A percentile compares a stretch with the other conserved stretches of the same genome.
These are phyloP conservation scores for Glycine soja DNA, from an alignment of 306 rosid species.

Conservation along the genomic window DNA sequence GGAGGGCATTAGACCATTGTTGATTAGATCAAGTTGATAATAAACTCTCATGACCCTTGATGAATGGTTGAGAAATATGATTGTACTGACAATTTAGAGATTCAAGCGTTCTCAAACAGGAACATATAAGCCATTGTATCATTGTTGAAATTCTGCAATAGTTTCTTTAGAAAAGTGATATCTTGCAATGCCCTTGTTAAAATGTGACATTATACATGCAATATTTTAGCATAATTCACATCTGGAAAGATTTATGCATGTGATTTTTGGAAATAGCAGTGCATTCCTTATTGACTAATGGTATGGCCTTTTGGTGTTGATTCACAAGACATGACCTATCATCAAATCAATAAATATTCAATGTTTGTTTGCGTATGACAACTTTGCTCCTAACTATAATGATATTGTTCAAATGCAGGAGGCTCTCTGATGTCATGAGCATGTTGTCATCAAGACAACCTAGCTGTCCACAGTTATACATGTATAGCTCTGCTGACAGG, in stretches of 20 bases:
- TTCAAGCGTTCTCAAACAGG: neutral
- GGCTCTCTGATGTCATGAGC: conserved; percentile 86
- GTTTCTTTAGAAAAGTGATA: conserved; percentile 23
- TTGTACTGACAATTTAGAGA: neutral
- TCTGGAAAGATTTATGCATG: conserved; percentile 27
- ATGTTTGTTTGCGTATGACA: neutral
- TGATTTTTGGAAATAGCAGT: neutral
- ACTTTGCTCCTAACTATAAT: neutral
- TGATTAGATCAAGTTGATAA: conserved; percentile 30
- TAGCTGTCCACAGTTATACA: conserved; percentile 87
- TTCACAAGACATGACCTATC: conserved; percentile 7
- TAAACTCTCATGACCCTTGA: conserved; percentile 16
- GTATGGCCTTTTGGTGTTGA: conserved; percentile 1
- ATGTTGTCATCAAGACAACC: conserved; percentile 81
- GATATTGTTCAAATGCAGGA: conserved; percentile 62
- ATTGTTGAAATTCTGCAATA: conserved; percentile 6
- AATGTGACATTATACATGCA: neutral
- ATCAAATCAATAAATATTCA: neutral
- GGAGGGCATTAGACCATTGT: neutral
- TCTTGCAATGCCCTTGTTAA: conserved; percentile 19
- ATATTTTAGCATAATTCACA: conserved; percentile 24
- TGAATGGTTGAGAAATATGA: conserved; percentile 25
- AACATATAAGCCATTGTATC: neutral
- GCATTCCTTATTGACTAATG: neutral
- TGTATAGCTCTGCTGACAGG: conserved; percentile 91